Base-by-base conservation (phyloP, 306 rosid genomes). In the Ceratonia siliqua region DNA sequence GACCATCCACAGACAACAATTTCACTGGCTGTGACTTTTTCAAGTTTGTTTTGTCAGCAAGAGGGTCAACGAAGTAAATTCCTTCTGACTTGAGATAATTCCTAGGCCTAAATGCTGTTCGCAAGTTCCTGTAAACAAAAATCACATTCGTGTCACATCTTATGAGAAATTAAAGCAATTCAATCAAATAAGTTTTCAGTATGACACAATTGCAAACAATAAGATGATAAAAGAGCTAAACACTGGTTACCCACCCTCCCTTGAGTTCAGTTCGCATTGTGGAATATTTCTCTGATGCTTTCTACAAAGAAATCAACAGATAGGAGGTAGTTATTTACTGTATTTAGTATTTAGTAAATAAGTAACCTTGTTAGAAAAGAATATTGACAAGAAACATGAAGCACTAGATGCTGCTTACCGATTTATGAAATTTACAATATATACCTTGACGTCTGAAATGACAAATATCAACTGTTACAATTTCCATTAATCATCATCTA, bases 391-490 rank as follows among this genome's bases (percentile, higher is more conserved):
- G 45, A 78, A 70, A 52, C 33, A n/a, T 71, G 55, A 41, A 48
- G 24, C 20, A 56, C 43, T 8, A 61, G 82, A 75, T 33, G 69
- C 7, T 66, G 72, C 92, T 85, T 83, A 94, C 97, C 39, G 86
- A 87, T 88, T 87, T 91, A 76, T 94, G 98, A 83, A 55, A 94
- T 87, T 88, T 91, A 68, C 98, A 91, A 75, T 87, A 90, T 36
- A 75, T 74, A 24, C 98, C 96, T 9, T 41, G 75, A 46, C 90
- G 90, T 78, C 99, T 94, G 97, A 83, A 87, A 84, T 33, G 78
- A 67, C 49, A 80, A 81, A 46, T 25, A 73, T 25, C 32, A 20
- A 61, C 42, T 5, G 48, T 77, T 62, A 84, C 39, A 33, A 54
- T 74, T 79, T 62, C 30, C 36, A 73, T 46, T 48, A 71, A 72